Evolutionary conservation across 306 rosid genomes (phyloP).

Genomic region (Trichosanthes cucumerina): DNA sequence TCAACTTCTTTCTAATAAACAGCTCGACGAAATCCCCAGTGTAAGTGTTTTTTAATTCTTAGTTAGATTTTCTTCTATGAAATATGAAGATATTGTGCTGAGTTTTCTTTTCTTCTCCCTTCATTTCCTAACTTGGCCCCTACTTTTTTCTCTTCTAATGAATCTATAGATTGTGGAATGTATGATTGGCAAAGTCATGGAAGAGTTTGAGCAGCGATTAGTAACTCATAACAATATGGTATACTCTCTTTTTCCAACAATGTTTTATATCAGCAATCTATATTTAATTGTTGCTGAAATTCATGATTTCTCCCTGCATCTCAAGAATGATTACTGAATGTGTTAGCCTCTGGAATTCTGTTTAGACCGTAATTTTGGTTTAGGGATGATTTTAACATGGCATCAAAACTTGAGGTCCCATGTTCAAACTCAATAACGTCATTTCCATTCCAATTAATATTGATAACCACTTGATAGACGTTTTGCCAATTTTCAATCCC

Average conservation of each 20-base stretch:
- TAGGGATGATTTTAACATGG: not conserved
- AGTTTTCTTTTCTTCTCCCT: not conserved
- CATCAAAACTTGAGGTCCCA: not conserved
- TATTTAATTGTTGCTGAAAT: not conserved
- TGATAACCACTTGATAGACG: not conserved
- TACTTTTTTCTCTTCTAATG: not conserved
- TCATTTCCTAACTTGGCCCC: not conserved
- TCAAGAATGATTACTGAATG: not conserved
- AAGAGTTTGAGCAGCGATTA: constrained; percentile 60
- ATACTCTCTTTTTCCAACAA: constrained; percentile 12
- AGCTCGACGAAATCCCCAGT: constrained; percentile 69
- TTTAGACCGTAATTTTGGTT: not conserved
- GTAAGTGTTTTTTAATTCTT: constrained; percentile 32
- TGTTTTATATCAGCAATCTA: not conserved
- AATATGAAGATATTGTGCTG: no score
- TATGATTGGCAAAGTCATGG: constrained; percentile 63
- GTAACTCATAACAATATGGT: constrained; percentile 40
- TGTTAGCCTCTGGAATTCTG: not conserved
- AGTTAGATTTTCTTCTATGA: no score
- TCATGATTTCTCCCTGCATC: not conserved
- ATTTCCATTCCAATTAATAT: not conserved
- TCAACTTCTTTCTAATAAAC: constrained; percentile 51
- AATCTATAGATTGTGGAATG: constrained; percentile 59
- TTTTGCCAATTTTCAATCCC: not conserved
- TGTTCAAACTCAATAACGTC: not conserved